Evolutionary conservation across 306 rosid species (phyloP).

Genomic region (Cicer judaicum): DNA sequence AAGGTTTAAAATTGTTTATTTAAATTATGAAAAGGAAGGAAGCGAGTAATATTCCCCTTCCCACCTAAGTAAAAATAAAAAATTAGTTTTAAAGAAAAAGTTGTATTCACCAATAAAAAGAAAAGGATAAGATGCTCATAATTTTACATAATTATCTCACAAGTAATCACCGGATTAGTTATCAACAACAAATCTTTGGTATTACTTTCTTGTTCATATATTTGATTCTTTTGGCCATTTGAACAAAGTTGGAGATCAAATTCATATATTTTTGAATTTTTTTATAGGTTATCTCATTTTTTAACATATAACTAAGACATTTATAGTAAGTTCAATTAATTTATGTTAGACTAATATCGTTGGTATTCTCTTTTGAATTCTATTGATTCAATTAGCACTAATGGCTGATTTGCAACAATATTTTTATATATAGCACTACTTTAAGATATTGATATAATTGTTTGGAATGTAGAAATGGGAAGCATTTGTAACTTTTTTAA

Average conservation of each 20-base stretch:
- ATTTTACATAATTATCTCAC: neutral
- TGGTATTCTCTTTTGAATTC: neutral
- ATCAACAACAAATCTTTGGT: neutral
- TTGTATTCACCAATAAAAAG: neutral
- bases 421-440: neutral
- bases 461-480: conserved; percentile 10
- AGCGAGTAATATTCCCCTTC: conserved; percentile 21
- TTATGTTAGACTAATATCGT: too few relatives aligned
- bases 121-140: neutral
- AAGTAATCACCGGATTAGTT: conserved; percentile 22
- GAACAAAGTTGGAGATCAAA: conserved; percentile 45
- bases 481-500: neutral
- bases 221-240: conserved; percentile 32
- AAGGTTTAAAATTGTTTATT: neutral
- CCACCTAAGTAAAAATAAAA: neutral
- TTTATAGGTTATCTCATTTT: neutral
- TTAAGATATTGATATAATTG: neutral
- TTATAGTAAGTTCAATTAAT: conserved; percentile 1
- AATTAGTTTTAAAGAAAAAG: neutral
- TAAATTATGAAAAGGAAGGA: neutral
- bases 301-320: neutral
- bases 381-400: conserved; percentile 26
- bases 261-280: conserved; percentile 26
- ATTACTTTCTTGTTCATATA: neutral
- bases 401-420: neutral